Evolutionary conservation across 345 rosid genomes (phyloP).

Genomic region (Gossypium turneri): DNA sequence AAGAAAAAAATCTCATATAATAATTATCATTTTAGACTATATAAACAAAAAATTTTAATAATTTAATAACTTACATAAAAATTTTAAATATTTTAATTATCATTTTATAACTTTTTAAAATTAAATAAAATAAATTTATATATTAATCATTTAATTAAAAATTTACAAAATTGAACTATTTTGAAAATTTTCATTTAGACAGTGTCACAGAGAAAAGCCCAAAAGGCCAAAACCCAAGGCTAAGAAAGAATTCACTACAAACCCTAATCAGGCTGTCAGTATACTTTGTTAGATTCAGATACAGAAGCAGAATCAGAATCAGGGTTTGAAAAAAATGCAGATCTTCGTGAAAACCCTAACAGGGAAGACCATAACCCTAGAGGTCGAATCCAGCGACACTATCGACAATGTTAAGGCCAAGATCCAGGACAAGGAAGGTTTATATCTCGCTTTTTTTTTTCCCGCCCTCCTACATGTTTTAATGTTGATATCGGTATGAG

Average conservation of each 20-base stretch:
- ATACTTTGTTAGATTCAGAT: not conserved
- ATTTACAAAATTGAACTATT: no score
- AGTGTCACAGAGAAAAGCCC: not conserved
- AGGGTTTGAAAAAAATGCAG: constrained; percentile 37
- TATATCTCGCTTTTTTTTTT: not conserved
- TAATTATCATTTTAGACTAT: no score
- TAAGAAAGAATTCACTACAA: not conserved
- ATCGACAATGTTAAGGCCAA: constrained; percentile 70
- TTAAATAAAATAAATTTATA: no score
- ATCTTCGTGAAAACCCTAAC: constrained; percentile 68
- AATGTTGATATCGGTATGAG: not conserved
- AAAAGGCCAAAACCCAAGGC: not conserved
- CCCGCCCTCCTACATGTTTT: not conserved
- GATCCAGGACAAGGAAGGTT: constrained; percentile 76
- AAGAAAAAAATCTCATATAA: no score
- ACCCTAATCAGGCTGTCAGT: not conserved
- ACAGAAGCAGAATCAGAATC: not conserved
- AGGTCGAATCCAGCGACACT: constrained; percentile 64
- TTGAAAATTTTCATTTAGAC: no score
- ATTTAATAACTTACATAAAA: no score
- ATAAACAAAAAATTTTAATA: no score
- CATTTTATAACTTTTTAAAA: no score
- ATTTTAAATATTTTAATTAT: no score
- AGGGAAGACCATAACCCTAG: constrained; percentile 65
- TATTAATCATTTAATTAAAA: no score